Evolutionary conservation across 2,329 filamentous ascomycete species (phyloP).

Genomic region (Fusarium longipes): DNA sequence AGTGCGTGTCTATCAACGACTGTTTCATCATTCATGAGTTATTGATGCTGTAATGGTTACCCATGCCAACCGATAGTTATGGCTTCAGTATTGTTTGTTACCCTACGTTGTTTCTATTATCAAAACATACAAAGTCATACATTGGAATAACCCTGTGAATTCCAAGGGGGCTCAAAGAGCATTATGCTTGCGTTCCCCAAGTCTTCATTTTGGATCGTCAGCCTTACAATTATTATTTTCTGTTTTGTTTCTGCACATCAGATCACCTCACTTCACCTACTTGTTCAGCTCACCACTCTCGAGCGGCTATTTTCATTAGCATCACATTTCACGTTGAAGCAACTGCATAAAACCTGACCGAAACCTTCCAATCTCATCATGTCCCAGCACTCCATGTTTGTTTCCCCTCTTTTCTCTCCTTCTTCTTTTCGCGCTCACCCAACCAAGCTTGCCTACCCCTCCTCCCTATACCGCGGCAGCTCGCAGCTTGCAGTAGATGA

Average conservation of each 20-base stretch:
- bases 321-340: neutral
- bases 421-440: slow-evolving; percentile 6
- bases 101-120: slow-evolving; percentile 2
- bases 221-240: slow-evolving; percentile 25
- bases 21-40: neutral
- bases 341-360: slow-evolving; percentile 6
- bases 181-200: slow-evolving; percentile 19
- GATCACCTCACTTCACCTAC: slow-evolving; percentile 11
- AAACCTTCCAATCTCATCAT: slow-evolving; percentile 25
- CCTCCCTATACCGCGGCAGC: slow-evolving; percentile 19
- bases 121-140: neutral
- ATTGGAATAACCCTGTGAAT: neutral
- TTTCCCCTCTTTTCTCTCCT: slow-evolving; percentile 7
- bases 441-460: slow-evolving; percentile 4
- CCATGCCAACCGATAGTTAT: neutral
- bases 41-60: neutral
- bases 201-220: slow-evolving; percentile 27
- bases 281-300: neutral
- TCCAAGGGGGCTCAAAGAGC: neutral
- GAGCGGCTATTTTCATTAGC: slow-evolving; percentile 11
- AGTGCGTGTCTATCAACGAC: neutral
- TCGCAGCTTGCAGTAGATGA: slow-evolving; percentile 17
- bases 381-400: slow-evolving; percentile 13
- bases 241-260: slow-evolving; percentile 10
- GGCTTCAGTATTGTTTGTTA: neutral